Evolutionary conservation across 441 rosid genomes (phyloP).

Genomic region (Daphne laureola): DNA sequence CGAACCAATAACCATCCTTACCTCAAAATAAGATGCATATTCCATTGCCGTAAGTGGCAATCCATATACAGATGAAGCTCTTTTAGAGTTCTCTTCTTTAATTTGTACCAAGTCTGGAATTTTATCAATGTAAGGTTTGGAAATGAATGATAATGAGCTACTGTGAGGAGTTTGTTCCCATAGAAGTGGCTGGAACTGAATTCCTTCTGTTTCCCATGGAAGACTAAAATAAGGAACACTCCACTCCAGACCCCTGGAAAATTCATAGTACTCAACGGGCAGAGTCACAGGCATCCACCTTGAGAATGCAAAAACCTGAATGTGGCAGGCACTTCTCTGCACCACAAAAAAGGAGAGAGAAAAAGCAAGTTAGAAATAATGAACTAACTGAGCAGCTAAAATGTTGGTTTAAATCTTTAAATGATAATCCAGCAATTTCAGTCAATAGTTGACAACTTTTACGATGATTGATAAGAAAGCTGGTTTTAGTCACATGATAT

Average conservation of each 20-base stretch:
- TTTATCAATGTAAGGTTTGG: slow-evolving; percentile 18
- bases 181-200: slow-evolving; percentile 48
- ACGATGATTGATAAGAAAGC: too few relatives aligned
- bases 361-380: background rate
- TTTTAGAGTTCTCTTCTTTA: slow-evolving; percentile 19
- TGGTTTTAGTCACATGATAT: too few relatives aligned
- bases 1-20: slow-evolving; percentile 13
- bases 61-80: slow-evolving; percentile 46
- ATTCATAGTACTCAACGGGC: slow-evolving; percentile 74
- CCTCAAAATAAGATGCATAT: slow-evolving; percentile 74
- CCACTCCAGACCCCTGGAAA: slow-evolving; percentile 71
- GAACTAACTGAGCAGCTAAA: too few relatives aligned
- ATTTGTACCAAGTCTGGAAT: slow-evolving; percentile 19
- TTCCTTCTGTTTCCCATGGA: slow-evolving; percentile 75
- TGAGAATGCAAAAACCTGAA: slow-evolving; percentile 86
- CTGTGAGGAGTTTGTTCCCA: slow-evolving; percentile 42
- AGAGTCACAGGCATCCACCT: slow-evolving; percentile 70
- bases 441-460: too few relatives aligned
- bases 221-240: slow-evolving; percentile 84
- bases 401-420: too few relatives aligned
- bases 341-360: slow-evolving; percentile 13
- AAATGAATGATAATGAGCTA: slow-evolving; percentile 35
- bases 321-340: slow-evolving; percentile 81
- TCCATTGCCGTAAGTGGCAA: slow-evolving; percentile 70
- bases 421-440: too few relatives aligned